phyloP scores from a whole-genome alignment of 768 basidiomycete species.

The Russula sp. region DNA sequence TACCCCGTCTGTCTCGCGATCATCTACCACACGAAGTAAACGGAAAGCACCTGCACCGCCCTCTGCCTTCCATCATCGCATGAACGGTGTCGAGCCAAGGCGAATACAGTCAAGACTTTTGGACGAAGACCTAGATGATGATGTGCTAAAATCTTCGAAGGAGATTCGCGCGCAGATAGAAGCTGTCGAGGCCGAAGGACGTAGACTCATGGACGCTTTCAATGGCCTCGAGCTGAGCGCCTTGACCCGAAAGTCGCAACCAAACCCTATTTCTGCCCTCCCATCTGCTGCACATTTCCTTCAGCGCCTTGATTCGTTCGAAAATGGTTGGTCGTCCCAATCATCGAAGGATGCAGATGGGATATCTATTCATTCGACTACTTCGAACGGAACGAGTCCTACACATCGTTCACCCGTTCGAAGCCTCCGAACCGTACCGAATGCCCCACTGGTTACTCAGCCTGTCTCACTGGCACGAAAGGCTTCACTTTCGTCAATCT shows the following conservation, averaged over 20 bases:
- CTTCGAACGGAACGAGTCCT: slow-evolving; percentile 26
- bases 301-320: slow-evolving; percentile 23
- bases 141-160: slow-evolving; percentile 54
- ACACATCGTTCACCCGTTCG: slow-evolving; percentile 26
- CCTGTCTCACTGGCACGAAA: slow-evolving; percentile 26
- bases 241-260: slow-evolving; percentile 49
- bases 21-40: slow-evolving; percentile 35
- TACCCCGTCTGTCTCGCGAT: slow-evolving; percentile 38
- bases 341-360: slow-evolving; percentile 26
- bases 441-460: slow-evolving; percentile 24
- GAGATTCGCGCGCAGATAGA: slow-evolving; percentile 66
- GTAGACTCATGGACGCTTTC: slow-evolving; percentile 73
- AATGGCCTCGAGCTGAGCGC: slow-evolving; percentile 73
- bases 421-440: slow-evolving; percentile 11
- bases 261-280: slow-evolving; percentile 32
- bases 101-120: slow-evolving; percentile 32
- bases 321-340: slow-evolving; percentile 22
- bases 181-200: slow-evolving; percentile 66
- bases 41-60: slow-evolving; percentile 32
- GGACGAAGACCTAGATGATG: slow-evolving; percentile 51
- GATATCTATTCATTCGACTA: slow-evolving; percentile 29
- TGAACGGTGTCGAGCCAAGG: slow-evolving; percentile 26
- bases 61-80: slow-evolving; percentile 35
- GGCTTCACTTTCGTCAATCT: slow-evolving; percentile 29
- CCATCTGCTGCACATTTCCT: slow-evolving; percentile 29